Evolutionary conservation across 345 rosid species (phyloP), one percentile per base, ranked within the genome.

Genomic region (Turnera subulata): DNA sequence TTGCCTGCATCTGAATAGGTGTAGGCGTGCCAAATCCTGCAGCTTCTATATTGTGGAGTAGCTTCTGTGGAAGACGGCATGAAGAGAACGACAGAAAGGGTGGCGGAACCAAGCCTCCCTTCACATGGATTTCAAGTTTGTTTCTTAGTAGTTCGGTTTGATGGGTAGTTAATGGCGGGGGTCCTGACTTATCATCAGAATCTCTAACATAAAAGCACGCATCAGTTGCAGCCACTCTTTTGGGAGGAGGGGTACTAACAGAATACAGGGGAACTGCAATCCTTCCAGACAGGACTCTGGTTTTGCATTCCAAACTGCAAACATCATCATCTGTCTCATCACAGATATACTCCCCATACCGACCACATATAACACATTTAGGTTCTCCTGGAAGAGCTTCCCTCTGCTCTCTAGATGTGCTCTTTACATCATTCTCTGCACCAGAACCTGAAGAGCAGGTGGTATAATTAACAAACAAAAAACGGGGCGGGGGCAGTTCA

Each of bases 291-390:
- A 84, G 67, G 52, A 52, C 62, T 53, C 55, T 84, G n/a, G n/a
- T n/a, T 70, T 92, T 86, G 73, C 98, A 89, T 65, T 92, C 88
- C 79, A 89, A 73, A 72, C 93, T 89, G 75, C 98, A 92, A 59
- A 92, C 51, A 75, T 89, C 98, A 45, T 82, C 91, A 66, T 84
- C 84, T 18, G 98, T 92, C 73, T 83, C 67, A 69, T 84, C 86
- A 63, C 95, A 86, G 49, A 89, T 83, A 67, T 89, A 89, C 68
- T 92, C 96, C 13, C 98, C 98, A 66, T 89, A 89, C 56, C 85
- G 89, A 47, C 91, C 66, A 50, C 93, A 92, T 25, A 84, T 67
- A 50, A 78, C 86, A 72, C 96, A 92, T 66, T 50, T 70, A 43
- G 93, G 96, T 51, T 92, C 98, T 16, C 70, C 89, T 0, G 74